A percentile compares a stretch with the other conserved stretches of the same genome.
Evolutionary conservation across 164 flowering plant genomes (phyloP).

Genomic region (Chimonanthus praecox): DNA sequence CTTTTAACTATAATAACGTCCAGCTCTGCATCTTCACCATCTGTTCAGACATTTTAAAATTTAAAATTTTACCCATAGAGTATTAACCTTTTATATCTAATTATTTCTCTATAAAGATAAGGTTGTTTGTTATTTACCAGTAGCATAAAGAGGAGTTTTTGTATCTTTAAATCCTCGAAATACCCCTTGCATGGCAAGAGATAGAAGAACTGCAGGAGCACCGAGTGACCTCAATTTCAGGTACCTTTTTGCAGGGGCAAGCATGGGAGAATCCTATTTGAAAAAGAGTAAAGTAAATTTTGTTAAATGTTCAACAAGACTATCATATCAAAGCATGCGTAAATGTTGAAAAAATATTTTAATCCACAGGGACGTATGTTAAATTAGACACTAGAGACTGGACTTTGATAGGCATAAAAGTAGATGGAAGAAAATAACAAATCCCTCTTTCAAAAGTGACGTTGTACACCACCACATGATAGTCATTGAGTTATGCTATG

Average conservation of each 20-base stretch:
- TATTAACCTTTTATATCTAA: too few relatives aligned
- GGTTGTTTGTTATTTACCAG: conserved; percentile 25
- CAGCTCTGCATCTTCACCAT: too few relatives aligned
- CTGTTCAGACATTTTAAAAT: too few relatives aligned
- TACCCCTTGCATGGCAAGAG: conserved; percentile 61
- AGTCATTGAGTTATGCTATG: too few relatives aligned
- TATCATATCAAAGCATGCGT: not conserved
- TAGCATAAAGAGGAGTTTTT: conserved; percentile 58
- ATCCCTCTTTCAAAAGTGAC: too few relatives aligned
- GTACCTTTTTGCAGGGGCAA: conserved; percentile 39
- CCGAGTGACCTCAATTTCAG: conserved; percentile 54
- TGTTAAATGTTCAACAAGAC: not conserved
- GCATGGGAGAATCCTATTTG: conserved; percentile 51
- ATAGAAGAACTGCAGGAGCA: conserved; percentile 65
- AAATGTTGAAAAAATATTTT: too few relatives aligned
- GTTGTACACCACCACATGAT: too few relatives aligned
- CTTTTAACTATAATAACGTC: too few relatives aligned
- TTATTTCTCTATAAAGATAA: too few relatives aligned
- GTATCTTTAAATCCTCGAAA: conserved; percentile 66
- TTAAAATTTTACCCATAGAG: too few relatives aligned
- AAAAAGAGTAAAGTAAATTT: not conserved
- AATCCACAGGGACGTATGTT: too few relatives aligned
- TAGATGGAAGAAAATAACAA: not conserved
- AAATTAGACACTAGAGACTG: too few relatives aligned
- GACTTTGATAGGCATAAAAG: not conserved